Evolutionary conservation across 1,284 basidiomycete species (phyloP), one percentile per base, ranked within the genome.

Genomic region (Puccinia triticina): DNA sequence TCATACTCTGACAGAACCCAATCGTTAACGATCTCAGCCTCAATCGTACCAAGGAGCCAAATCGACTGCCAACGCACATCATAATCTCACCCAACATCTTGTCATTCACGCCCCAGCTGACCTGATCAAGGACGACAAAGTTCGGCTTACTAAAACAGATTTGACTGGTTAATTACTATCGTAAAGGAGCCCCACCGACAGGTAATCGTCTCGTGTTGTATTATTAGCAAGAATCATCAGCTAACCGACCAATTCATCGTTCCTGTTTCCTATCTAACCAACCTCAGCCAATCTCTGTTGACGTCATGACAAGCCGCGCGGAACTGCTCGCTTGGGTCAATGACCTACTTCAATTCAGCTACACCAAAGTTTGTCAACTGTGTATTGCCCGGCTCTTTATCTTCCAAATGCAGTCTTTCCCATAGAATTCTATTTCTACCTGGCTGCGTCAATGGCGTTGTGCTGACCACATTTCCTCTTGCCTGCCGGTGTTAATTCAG

Each of bases 321-420:
- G 97, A 99, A 86, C 90, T 99, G 46, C 87, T 99, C 59, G 90
- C 90, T 74, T 99, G 97, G 97, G 89, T 98, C 86, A 98, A 98
- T 88, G 94, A 96, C 71, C 91, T 99, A 29, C 90, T 98, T 11
- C 91, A 93, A 85, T 88, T 94, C 87, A 93, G 93, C 88, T 95
- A 97, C 88, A 94, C 93, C 46, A 98, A 98, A 88, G 88, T 97
- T 83, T 95, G 98, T 88, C 97, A 94, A 87, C n/a, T n/a, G n/a
- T n/a, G n/a, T n/a, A n/a, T n/a, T n/a, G n/a, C n/a, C n/a, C n/a
- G n/a, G 96, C 96, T 0, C 85, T 83, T 53, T 83, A 84, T 75
- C 77, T 69, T 83, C 83, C n/a, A 66, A 23, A n/a, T n/a, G n/a
- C 53, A 48, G 50, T 43, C 5, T 23, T 66, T 57, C 16, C 4